Conservation (phyloP, 2,329 filamentous ascomycete genomes). For the Ascochyta lentis region DNA sequence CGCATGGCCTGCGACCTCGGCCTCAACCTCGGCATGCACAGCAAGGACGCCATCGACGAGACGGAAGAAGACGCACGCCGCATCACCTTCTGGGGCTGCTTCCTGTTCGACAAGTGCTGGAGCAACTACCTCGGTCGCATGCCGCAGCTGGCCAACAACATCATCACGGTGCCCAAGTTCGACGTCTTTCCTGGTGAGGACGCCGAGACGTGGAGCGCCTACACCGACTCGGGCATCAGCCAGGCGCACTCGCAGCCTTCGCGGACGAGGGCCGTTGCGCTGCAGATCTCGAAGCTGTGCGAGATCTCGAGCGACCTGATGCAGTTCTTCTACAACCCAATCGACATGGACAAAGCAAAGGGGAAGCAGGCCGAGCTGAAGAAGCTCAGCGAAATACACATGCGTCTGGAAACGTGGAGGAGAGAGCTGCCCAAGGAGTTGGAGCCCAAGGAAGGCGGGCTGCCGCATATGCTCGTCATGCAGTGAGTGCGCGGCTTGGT, state of each 20-base stretch:
- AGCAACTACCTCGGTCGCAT: constrained; percentile 94
- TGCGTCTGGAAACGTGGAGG: constrained; percentile 87
- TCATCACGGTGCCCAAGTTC: constrained; percentile 84
- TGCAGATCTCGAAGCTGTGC: constrained; percentile 83
- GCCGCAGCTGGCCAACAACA: constrained; percentile 80
- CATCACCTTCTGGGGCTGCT: constrained; percentile 97
- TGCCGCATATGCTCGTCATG: constrained; percentile 82
- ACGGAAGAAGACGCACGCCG: constrained; percentile 86
- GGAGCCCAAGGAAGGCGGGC: constrained; percentile 84
- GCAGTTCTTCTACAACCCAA: constrained; percentile 88
- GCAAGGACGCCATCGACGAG: constrained; percentile 68
- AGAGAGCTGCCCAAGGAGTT: constrained; percentile 83
- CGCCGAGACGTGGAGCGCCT: constrained; percentile 82
- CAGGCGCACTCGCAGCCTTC: constrained; percentile 78
- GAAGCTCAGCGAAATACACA: constrained; percentile 90
- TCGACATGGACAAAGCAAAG: constrained; percentile 64
- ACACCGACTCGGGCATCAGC: constrained; percentile 82
- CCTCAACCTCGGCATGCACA: constrained; percentile 76
- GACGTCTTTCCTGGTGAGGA: constrained; percentile 93
- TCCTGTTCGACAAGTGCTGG: constrained; percentile 99
- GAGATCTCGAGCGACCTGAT: constrained; percentile 94
- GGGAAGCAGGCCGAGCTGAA: constrained; percentile 87
- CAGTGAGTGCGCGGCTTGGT: constrained; percentile 70
- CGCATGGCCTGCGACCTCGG: constrained; percentile 96
- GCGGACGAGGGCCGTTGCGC: constrained; percentile 72